Conservation (phyloP, 805 yeast genomes). For the Naumovozyma dairenensis region DNA sequence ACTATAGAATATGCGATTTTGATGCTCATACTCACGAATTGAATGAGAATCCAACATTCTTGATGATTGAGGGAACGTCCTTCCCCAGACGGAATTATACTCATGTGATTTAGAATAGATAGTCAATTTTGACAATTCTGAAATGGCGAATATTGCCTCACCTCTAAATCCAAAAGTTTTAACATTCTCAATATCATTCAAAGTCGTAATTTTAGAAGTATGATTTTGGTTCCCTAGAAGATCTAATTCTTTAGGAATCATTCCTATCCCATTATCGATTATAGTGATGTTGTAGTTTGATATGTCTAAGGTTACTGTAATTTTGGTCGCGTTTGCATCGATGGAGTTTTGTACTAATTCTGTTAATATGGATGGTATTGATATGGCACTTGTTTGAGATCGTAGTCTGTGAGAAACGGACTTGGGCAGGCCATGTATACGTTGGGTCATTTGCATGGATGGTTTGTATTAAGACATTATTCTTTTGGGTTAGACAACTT, state of each 20-base stretch:
- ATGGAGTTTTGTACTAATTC: slow-evolving; percentile 47
- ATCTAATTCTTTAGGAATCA: slow-evolving; percentile 38
- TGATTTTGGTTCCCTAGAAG: slow-evolving; percentile 37
- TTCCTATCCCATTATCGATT: slow-evolving; percentile 66
- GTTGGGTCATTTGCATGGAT: slow-evolving; percentile 5
- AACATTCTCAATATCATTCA: slow-evolving; percentile 32
- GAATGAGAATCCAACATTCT: too few species aligned
- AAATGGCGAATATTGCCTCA: slow-evolving; percentile 50
- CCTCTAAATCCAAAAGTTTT: slow-evolving; percentile 63
- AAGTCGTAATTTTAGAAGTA: slow-evolving; percentile 44
- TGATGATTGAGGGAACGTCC: slow-evolving; percentile 8
- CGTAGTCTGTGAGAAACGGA: slow-evolving; percentile 12
- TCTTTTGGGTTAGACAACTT: too few species aligned
- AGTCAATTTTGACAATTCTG: slow-evolving; percentile 37
- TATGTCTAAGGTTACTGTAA: slow-evolving; percentile 32
- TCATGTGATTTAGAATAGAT: slow-evolving; percentile 37
- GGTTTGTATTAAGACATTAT: too few species aligned
- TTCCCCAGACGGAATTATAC: slow-evolving; percentile 24
- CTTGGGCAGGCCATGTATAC: slow-evolving; percentile 11
- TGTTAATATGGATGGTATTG: slow-evolving; percentile 34
- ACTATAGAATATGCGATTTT: too few species aligned
- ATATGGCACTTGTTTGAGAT: slow-evolving; percentile 31
- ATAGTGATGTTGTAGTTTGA: slow-evolving; percentile 33
- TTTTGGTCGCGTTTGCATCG: slow-evolving; percentile 40
- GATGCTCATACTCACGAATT: too few species aligned